These are phyloP conservation scores for Camellia japonica DNA, from an alignment of 148 eudicot genomes.

Conservation along the genomic window DNA sequence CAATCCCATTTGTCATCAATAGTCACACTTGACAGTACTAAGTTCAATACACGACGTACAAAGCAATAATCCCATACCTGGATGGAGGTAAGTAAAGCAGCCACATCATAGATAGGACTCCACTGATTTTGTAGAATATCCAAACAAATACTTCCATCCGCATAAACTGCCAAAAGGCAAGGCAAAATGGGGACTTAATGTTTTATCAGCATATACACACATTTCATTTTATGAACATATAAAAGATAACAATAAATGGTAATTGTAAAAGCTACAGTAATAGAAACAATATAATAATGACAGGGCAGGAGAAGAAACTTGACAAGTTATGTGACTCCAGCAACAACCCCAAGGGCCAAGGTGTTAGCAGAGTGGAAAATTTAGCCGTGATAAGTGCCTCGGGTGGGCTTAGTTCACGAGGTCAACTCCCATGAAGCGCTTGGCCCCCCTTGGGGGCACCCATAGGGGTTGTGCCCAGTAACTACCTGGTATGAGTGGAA, in stretches of 20 bases:
- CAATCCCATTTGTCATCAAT: no score
- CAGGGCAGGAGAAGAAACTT: neutral
- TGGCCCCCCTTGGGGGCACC: no score
- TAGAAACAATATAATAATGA: neutral
- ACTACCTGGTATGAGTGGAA: no score
- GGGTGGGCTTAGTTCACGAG: no score
- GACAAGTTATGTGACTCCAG: neutral
- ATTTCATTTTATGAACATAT: neutral
- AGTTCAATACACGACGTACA: neutral
- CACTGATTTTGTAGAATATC: constrained; percentile 75
- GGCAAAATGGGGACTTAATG: neutral
- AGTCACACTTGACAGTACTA: neutral
- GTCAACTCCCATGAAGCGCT: no score
- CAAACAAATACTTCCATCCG: constrained; percentile 75
- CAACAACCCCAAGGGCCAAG: no score
- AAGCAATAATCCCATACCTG: constrained; percentile 38
- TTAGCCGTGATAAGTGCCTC: no score
- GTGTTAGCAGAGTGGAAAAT: no score
- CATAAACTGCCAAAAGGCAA: constrained; percentile 46
- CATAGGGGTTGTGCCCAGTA: no score
- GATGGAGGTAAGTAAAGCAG: constrained; percentile 68
- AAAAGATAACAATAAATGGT: neutral
- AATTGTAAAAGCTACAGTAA: neutral
- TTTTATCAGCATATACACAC: neutral
- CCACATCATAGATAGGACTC: constrained; percentile 79